Evolutionary conservation across 2,329 filamentous ascomycete genomes (phyloP).

Genomic region (Colletotrichum liaoningense): DNA sequence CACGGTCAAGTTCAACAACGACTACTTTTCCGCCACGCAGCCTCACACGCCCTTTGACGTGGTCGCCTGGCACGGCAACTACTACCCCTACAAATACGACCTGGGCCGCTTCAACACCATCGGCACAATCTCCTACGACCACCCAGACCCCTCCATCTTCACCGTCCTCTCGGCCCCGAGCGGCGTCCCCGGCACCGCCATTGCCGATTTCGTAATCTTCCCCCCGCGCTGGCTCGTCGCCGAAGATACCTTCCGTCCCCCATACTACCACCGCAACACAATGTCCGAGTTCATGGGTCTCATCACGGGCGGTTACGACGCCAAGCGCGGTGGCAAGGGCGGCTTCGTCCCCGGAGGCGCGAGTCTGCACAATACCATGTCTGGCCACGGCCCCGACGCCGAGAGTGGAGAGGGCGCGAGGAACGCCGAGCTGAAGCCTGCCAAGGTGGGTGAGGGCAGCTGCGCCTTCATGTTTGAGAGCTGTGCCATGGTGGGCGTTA

Average conservation of each 20-base stretch:
- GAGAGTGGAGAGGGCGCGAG: conserved; percentile 67
- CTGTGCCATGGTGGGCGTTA: conserved; percentile 77
- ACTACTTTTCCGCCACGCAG: conserved; percentile 74
- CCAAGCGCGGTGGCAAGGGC: conserved; percentile 64
- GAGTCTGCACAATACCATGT: conserved; percentile 77
- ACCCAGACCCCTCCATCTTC: conserved; percentile 83
- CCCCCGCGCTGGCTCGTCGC: conserved; percentile 77
- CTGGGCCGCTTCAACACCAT: conserved; percentile 81
- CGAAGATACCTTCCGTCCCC: conserved; percentile 77
- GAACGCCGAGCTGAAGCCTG: conserved; percentile 64
- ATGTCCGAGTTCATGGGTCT: conserved; percentile 75
- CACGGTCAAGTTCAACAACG: conserved; percentile 74
- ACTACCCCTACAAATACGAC: conserved; percentile 86
- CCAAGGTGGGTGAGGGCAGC: conserved; percentile 69
- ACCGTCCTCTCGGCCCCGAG: conserved; percentile 76
- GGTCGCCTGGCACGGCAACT: conserved; percentile 84
- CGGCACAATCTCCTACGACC: conserved; percentile 79
- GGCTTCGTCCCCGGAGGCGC: conserved; percentile 71
- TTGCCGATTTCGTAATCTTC: conserved; percentile 80
- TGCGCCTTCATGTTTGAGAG: conserved; percentile 79
- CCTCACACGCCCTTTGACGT: conserved; percentile 82
- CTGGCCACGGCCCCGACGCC: conserved; percentile 72
- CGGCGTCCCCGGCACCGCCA: conserved; percentile 69
- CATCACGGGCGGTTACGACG: conserved; percentile 69
- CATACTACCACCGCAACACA: conserved; percentile 79